Base-by-base conservation (phyloP, 108 stramenopile genomes). In the Skeletonema marinoi region DNA sequence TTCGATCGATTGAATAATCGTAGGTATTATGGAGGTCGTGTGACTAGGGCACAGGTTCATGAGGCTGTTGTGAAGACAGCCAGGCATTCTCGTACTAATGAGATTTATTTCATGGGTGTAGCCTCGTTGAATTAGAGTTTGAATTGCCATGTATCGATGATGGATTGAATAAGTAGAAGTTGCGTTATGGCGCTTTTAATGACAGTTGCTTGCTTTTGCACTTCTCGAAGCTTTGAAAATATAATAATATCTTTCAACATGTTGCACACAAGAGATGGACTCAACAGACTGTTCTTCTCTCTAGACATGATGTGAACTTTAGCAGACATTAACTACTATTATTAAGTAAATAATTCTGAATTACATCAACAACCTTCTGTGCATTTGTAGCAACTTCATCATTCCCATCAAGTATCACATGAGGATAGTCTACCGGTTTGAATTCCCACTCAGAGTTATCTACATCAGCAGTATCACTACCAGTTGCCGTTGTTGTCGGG, bases 381-480 rank as follows among this genome's bases (percentile, higher is more conserved):
- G 81, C 83, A 75, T 88, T 90, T 10, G 61, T 32, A 0, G 78
- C 83, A 14, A 90, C 59, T 9, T 77, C 30, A 41, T 82, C 65
- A 10, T 50, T 66, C 7, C 90, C 90, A 73, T 87, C 66, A 31
- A 90, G 69, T 54, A 87, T 29, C 2, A 68, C 12, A 60, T 90
- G 90, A 21, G 60, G 39, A 76, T 84, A 90, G 10, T 46, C 75
- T 12, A 90, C 90, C 14, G 88, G 82, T 41, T 82, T 81, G 85
- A 90, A 90, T 33, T 86, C 68, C 90, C 90, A 90, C 61, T 90
- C 89, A 42, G 74, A 71, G 66, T 86, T 89, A 25, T 86, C 79
- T 12, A 36, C 44, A 14, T 75, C 61, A 56, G 31, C 65, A 58
- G 41, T 68, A 70, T 48, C 75, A 48, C 29, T 44, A 3, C 67